These are phyloP conservation scores for Aspergillus avenaceus DNA, from an alignment of 495 filamentous ascomycete genomes.

Conservation along the genomic window DNA sequence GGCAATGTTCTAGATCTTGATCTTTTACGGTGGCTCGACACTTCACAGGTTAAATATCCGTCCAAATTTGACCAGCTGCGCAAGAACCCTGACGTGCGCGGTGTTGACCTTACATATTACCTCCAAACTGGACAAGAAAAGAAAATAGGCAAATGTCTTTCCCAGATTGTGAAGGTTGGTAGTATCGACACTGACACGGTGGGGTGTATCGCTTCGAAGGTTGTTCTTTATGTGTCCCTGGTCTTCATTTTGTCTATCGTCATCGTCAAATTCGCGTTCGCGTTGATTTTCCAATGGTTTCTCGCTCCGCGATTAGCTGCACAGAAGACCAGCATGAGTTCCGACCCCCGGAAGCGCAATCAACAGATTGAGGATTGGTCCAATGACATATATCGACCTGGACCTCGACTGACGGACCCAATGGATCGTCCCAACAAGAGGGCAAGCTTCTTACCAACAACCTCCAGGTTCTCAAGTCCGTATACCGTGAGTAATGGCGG, in stretches of 20 bases:
- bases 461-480: slow-evolving; percentile 91
- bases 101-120: slow-evolving; percentile 86
- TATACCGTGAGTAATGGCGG: slow-evolving; percentile 64
- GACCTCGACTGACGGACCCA: slow-evolving; percentile 71
- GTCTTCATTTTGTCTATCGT: slow-evolving; percentile 93
- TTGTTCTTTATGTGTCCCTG: slow-evolving; percentile 92
- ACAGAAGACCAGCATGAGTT: slow-evolving; percentile 62
- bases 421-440: slow-evolving; percentile 76
- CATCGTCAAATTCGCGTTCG: slow-evolving; percentile 80
- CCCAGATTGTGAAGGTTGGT: slow-evolving; percentile 92
- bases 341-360: slow-evolving; percentile 73
- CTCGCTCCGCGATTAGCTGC: slow-evolving; percentile 78
- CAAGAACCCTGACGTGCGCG: slow-evolving; percentile 69
- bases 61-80: slow-evolving; percentile 74
- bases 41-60: slow-evolving; percentile 74
- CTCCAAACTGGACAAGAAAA: slow-evolving; percentile 77
- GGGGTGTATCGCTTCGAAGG: slow-evolving; percentile 94
- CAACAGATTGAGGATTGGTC: slow-evolving; percentile 98
- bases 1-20: slow-evolving; percentile 93
- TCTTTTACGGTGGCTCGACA: slow-evolving; percentile 87
- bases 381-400: slow-evolving; percentile 92
- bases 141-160: slow-evolving; percentile 75
- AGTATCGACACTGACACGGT: slow-evolving; percentile 94
- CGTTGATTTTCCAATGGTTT: slow-evolving; percentile 93
- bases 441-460: slow-evolving; percentile 73